Percentiles rank a stretch among this genome's conserved stretches.
Evolutionary conservation across 768 basidiomycete species (phyloP).

Genomic region (Kwoniella europaea): DNA sequence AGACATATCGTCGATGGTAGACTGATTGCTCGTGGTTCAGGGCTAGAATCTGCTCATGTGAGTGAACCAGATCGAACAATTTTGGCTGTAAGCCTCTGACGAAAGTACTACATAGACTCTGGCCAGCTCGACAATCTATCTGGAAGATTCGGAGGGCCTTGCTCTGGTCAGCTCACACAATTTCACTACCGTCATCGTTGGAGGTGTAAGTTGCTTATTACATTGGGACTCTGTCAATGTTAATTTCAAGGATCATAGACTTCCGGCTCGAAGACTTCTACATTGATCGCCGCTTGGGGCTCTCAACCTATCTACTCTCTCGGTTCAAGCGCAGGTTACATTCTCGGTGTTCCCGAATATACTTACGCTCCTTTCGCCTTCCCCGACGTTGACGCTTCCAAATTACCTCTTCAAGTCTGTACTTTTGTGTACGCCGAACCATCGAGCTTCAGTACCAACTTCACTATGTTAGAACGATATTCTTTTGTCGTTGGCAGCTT

Average conservation of each 20-base stretch:
- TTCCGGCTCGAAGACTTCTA: background rate
- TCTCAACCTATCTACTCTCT: constrained; percentile 22
- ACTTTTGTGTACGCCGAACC: constrained; percentile 22
- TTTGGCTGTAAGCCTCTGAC: background rate
- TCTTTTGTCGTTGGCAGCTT: constrained; percentile 8
- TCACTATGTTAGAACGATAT: background rate
- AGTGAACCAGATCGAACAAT: background rate
- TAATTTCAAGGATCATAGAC: constrained; percentile 5
- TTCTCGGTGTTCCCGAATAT: constrained; percentile 15
- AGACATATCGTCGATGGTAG: constrained; percentile 21
- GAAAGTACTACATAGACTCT: constrained; percentile 4
- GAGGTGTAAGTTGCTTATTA: constrained; percentile 1
- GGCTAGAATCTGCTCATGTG: constrained; percentile 13
- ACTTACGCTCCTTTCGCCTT: constrained; percentile 15
- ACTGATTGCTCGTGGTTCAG: constrained; percentile 10
- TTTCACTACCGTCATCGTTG: constrained; percentile 22
- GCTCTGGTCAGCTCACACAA: constrained; percentile 8
- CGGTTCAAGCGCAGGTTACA: constrained; percentile 15
- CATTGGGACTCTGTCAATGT: background rate
- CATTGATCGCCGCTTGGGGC: constrained; percentile 23
- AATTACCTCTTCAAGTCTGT: constrained; percentile 20
- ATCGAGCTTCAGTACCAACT: background rate
- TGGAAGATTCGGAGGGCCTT: constrained; percentile 14
- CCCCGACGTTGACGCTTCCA: constrained; percentile 2
- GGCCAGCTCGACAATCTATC: constrained; percentile 13